Base-by-base conservation (phyloP, 2,329 filamentous ascomycete genomes). In the Beauveria sp. region DNA sequence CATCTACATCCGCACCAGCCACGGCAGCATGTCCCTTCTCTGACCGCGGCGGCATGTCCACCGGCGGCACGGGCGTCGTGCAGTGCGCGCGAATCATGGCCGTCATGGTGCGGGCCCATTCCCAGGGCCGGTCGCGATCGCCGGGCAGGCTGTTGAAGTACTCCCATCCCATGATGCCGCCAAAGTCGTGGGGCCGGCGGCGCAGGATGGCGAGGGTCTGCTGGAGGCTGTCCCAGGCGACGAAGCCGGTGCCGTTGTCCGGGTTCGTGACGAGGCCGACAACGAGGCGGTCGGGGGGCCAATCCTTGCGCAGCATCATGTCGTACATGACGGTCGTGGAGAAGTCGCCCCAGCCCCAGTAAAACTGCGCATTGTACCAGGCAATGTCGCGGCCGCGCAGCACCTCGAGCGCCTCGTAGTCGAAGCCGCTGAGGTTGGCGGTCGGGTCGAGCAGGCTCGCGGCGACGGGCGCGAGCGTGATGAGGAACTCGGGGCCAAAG, bases 311-410 rank as follows among this genome's bases (percentile, higher is more conserved):
- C 9, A 85, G 66, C 57, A 85, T 79, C 55, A 72, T 66, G 61
- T 83, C 78, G 69, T 83, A 86, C 71, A 79, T 76, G 46, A 71
- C 60, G 0, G 80, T 74, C 31, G 69, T 77, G 51, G 68, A 72
- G 63, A 80, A 75, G 66, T 80, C 79, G 9, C 91, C 91, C 87
- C 91, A 97, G 1, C 91, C 91, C 70, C 90, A 95, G 79, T 97
- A 97, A 74, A 96, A 96, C 71, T 97, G 93, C 6, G 88, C 82
- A 71, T 96, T 96, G 73, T 96, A 96, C 85, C 91, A 97, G 3
- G 82, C 80, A 31, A 96, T 89, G 49, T 88, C 81, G 18, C 73
- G 74, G 1, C 88, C 87, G 6, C 84, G 80, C 72, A 84, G 80
- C 12, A 81, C 79, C 71, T 96, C 91, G 2, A 97, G 81, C 12